phyloP scores from a whole-genome alignment of 768 basidiomycete genomes.

The Tulasnella calospora region DNA sequence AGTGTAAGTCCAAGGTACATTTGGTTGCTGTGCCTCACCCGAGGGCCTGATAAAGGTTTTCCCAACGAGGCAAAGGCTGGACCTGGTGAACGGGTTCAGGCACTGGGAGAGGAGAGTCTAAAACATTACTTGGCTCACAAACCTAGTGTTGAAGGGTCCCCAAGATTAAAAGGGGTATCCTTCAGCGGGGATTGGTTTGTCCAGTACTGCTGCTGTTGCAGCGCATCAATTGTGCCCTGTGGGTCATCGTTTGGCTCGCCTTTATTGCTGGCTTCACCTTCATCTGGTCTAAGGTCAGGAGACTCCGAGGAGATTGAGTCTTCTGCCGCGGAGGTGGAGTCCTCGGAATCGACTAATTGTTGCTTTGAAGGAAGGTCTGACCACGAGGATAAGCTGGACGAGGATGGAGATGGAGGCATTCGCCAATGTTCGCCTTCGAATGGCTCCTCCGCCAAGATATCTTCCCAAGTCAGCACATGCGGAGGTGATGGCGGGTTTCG shows the following conservation, averaged over 20 bases:
- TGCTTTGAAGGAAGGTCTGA: conserved; percentile 10
- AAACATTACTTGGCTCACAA: conserved; percentile 25
- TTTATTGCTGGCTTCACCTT: neutral
- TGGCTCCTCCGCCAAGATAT: conserved; percentile 76
- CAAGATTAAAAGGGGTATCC: conserved; percentile 52
- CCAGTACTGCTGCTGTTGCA: conserved; percentile 71
- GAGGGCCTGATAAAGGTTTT: conserved; percentile 38
- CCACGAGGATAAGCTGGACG: conserved; percentile 4
- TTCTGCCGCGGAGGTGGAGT: conserved; percentile 6
- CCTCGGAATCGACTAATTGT: neutral
- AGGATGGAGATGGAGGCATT: conserved; percentile 51
- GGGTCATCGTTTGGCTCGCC: neutral
- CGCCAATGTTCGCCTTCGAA: conserved; percentile 86
- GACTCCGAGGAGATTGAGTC: neutral
- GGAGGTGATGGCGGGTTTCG: conserved; percentile 45
- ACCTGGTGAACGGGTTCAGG: neutral
- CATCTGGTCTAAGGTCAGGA: neutral
- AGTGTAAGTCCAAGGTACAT: neutral
- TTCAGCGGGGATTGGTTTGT: conserved; percentile 48
- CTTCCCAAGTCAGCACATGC: conserved; percentile 57
- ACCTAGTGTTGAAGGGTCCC: conserved; percentile 72
- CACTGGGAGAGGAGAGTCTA: neutral
- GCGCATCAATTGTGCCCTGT: conserved; percentile 48
- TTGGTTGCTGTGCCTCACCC: neutral
- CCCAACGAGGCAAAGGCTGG: conserved; percentile 8